These are phyloP conservation scores for Talinum fruticosum DNA, from an alignment of 148 eudicot species.

Conservation along the genomic window DNA sequence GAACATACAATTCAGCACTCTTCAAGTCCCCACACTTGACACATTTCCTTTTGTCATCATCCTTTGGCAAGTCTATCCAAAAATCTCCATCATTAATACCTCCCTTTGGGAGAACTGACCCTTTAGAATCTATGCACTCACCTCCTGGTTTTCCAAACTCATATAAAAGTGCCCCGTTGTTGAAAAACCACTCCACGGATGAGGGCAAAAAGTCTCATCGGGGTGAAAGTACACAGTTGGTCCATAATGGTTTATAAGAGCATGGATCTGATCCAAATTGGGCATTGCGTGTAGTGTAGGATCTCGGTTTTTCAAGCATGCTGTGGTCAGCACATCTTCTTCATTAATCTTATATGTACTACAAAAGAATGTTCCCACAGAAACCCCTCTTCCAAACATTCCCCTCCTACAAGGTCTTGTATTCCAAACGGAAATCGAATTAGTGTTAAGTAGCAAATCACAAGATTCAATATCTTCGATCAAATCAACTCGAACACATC, in stretches of 20 bases:
- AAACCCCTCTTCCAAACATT: conserved; percentile 58
- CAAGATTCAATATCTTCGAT: conserved; percentile 59
- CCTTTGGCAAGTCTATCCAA: conserved; percentile 82
- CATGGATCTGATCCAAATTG: conserved; percentile 67
- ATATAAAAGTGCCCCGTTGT: conserved; percentile 73
- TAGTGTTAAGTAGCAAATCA: conserved; percentile 43
- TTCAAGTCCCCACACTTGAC: conserved; percentile 64
- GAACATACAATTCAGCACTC: conserved; percentile 79
- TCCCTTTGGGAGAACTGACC: conserved; percentile 67
- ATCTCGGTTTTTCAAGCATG: conserved; percentile 67
- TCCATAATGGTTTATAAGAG: conserved; percentile 74
- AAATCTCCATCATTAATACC: conserved; percentile 70
- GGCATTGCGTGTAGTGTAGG: conserved; percentile 62
- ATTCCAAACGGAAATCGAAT: conserved; percentile 60
- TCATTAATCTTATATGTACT: conserved; percentile 32
- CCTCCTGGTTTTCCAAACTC: conserved; percentile 46
- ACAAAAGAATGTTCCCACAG: conserved; percentile 82
- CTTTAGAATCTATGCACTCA: conserved; percentile 54
- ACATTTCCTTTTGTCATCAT: conserved; percentile 41
- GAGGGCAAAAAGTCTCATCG: conserved; percentile 81
- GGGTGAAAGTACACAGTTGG: conserved; percentile 89
- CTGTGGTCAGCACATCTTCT: conserved; percentile 41
- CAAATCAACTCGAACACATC: conserved; percentile 76
- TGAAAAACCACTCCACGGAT: conserved; percentile 87
- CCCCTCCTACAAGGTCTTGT: conserved; percentile 76